Conservation (phyloP, 2,329 filamentous ascomycete species). For the Metarhizium robertsii region DNA sequence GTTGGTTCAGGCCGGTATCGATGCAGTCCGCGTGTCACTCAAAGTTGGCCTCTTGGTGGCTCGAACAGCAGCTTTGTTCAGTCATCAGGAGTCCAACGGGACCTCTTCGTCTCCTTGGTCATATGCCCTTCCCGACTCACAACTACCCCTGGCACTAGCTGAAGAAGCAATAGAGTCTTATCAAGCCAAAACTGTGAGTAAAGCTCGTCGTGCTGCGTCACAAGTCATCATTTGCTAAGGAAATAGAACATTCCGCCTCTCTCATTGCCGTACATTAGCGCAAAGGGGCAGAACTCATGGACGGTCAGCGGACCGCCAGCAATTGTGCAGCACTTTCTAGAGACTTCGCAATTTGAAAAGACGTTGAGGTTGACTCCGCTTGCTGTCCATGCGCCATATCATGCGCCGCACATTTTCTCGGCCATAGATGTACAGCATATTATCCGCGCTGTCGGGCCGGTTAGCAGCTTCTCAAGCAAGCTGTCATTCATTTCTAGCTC, state of each 20-base stretch:
- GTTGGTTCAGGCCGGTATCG: conserved; percentile 2
- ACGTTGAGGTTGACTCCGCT: background rate
- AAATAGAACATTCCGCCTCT: background rate
- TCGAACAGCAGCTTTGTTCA: conserved; percentile 2
- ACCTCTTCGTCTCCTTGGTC: background rate
- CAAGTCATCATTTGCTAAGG: background rate
- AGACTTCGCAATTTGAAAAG: background rate
- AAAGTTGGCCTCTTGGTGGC: conserved; percentile 4
- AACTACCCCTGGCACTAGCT: background rate
- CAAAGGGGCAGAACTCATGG: background rate
- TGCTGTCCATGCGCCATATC: background rate
- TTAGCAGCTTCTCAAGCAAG: background rate
- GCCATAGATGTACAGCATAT: background rate
- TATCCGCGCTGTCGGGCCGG: background rate
- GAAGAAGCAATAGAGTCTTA: background rate
- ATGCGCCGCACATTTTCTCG: background rate
- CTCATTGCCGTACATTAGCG: conserved; percentile 5
- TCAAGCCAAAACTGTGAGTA: background rate
- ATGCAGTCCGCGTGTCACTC: conserved; percentile 4
- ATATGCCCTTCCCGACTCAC: conserved; percentile 2
- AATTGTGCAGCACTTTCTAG: background rate
- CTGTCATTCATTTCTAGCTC: background rate
- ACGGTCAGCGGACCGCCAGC: conserved; percentile 3
- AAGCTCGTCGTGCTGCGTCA: background rate
- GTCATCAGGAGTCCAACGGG: background rate